Conservation (phyloP, 176 grass and related monocot species). For the Elymus sibiricus region DNA sequence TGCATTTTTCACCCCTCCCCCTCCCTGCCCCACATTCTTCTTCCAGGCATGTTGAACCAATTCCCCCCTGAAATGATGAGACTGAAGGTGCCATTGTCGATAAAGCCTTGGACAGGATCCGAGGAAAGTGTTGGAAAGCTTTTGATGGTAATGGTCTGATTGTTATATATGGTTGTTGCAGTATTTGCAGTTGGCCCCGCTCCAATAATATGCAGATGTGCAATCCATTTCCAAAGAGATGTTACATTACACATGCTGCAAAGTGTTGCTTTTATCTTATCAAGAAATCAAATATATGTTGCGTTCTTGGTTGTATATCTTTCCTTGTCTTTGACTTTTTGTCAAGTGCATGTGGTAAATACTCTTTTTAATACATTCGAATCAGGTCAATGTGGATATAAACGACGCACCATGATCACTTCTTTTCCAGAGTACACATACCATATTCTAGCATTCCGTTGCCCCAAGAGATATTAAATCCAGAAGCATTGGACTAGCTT, state of each 20-base stretch:
- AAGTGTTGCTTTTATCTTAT: background rate
- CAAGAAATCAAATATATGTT: background rate
- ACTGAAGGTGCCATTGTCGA: conserved; percentile 69
- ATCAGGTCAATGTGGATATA: background rate
- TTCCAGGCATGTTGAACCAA: conserved; percentile 63
- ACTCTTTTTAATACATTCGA: conserved; percentile 4
- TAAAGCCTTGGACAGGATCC: conserved; percentile 73
- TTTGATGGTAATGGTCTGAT: conserved; percentile 70
- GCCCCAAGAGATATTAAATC: background rate
- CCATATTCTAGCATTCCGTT: conserved; percentile 1
- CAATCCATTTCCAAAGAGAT: conserved; percentile 16
- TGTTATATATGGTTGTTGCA: conserved; percentile 21
- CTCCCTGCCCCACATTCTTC: background rate
- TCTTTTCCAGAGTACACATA: background rate
- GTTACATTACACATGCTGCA: background rate
- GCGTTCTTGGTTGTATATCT: conserved; percentile 3
- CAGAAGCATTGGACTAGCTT: background rate
- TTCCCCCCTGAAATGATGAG: conserved; percentile 70
- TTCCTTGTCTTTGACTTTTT: background rate
- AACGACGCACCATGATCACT: background rate
- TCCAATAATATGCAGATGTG: background rate
- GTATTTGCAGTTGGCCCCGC: background rate
- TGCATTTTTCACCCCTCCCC: conserved; percentile 5
- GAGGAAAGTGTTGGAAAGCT: conserved; percentile 88
- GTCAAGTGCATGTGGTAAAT: conserved; percentile 3